phyloP scores from a whole-genome alignment of 371 early-diverging fungal species.

The Amoeboaphelidium protococcarum region DNA sequence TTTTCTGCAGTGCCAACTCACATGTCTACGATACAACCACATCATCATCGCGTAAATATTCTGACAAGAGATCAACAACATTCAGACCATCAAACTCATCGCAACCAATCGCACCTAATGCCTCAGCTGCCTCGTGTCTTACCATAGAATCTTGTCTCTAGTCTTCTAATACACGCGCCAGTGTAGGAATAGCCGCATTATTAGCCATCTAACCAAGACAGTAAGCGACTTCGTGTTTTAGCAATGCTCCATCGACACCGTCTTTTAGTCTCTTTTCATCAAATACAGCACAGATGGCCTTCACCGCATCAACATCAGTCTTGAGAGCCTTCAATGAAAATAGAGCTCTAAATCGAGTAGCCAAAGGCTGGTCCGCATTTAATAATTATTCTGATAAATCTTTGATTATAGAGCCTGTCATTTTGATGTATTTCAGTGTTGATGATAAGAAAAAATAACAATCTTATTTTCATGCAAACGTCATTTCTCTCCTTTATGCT shows the following conservation, averaged over 20 bases:
- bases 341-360: constrained; percentile 75
- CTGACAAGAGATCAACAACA: constrained; percentile 30
- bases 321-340: constrained; percentile 76
- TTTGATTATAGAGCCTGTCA: too few relatives aligned
- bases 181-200: constrained; percentile 38
- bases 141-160: constrained; percentile 76
- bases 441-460: too few relatives aligned
- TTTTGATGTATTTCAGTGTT: too few relatives aligned
- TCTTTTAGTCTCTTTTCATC: neutral
- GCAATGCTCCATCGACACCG: constrained; percentile 50
- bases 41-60: constrained; percentile 20
- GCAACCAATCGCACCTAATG: constrained; percentile 76
- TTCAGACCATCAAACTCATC: constrained; percentile 12
- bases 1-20: constrained; percentile 69
- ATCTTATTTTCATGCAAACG: too few relatives aligned
- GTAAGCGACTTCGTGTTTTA: constrained; percentile 97
- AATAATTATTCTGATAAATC: too few relatives aligned
- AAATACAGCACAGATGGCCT: constrained; percentile 19
- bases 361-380: constrained; percentile 17
- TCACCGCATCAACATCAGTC: constrained; percentile 35
- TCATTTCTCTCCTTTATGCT: too few relatives aligned
- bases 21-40: constrained; percentile 74
- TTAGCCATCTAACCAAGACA: constrained; percentile 94
- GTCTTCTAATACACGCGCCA: constrained; percentile 37
- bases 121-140: constrained; percentile 97